Evolutionary conservation across 495 filamentous ascomycete species (phyloP).

Genomic region (Poronia punctata): DNA sequence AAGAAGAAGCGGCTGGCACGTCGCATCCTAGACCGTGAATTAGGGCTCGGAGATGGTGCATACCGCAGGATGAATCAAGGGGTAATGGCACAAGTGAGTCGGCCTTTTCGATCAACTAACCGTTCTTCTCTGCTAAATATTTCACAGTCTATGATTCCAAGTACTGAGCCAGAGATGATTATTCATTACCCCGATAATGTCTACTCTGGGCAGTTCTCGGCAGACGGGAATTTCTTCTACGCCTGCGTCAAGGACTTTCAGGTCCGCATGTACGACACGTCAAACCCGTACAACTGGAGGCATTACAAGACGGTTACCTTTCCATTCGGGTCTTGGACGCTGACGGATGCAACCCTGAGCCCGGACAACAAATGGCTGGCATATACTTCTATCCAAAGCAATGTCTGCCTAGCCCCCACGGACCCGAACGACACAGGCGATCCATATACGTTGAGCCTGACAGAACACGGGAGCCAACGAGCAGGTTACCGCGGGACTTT

Average conservation of each 20-base stretch:
- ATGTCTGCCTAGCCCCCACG: slow-evolving; percentile 79
- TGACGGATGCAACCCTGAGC: slow-evolving; percentile 87
- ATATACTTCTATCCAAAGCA: slow-evolving; percentile 75
- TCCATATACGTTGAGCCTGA: slow-evolving; percentile 67
- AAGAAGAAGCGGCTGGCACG: slow-evolving; percentile 56
- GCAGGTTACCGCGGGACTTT: slow-evolving; percentile 34
- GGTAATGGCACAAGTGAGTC: slow-evolving; percentile 51
- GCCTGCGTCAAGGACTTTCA: slow-evolving; percentile 88
- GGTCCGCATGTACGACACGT: slow-evolving; percentile 96
- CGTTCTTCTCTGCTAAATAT: background rate
- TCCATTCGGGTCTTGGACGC: slow-evolving; percentile 85
- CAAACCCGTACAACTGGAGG: slow-evolving; percentile 89
- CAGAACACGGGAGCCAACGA: slow-evolving; percentile 37
- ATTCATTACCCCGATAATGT: slow-evolving; percentile 79
- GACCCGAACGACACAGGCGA: slow-evolving; percentile 74
- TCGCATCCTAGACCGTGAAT: slow-evolving; percentile 69
- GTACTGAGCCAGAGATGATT: slow-evolving; percentile 73
- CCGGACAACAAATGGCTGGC: slow-evolving; percentile 89
- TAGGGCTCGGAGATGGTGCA: slow-evolving; percentile 54
- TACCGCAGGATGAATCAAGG: slow-evolving; percentile 49
- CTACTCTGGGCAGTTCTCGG: slow-evolving; percentile 93
- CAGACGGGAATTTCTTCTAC: slow-evolving; percentile 97
- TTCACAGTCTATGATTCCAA: slow-evolving; percentile 54
- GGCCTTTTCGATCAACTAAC: background rate
- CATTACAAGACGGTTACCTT: slow-evolving; percentile 91